These are phyloP conservation scores for Aspergillus sp. DNA, from an alignment of 2,329 filamentous ascomycete species.

Conservation along the genomic window DNA sequence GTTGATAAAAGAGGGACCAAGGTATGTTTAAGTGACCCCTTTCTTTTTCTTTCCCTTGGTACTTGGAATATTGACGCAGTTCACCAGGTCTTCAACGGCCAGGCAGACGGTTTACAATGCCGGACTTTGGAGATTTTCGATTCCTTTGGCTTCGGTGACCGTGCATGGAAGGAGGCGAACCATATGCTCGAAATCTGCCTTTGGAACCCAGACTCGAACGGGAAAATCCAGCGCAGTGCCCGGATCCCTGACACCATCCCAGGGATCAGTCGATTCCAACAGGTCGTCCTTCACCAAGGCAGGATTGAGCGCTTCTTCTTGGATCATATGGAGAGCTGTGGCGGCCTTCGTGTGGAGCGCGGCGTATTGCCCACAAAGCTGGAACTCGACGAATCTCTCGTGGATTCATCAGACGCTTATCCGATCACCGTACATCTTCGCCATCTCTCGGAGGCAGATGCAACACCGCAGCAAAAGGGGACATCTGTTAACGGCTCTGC, in stretches of 20 bases:
- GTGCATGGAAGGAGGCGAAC: conserved; percentile 63
- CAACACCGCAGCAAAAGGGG: conserved; percentile 33
- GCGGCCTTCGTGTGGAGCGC: conserved; percentile 58
- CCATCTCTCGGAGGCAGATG: conserved; percentile 59
- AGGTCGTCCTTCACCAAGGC: conserved; percentile 70
- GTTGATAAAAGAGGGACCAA: conserved; percentile 45
- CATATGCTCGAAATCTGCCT: conserved; percentile 65
- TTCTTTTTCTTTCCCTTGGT: no score
- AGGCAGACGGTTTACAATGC: conserved; percentile 20
- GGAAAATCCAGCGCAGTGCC: conserved; percentile 58
- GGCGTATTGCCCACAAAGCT: conserved; percentile 59
- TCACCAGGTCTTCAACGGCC: conserved; percentile 22
- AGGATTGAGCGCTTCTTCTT: conserved; percentile 68
- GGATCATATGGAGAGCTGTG: conserved; percentile 58
- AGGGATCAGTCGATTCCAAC: conserved; percentile 62
- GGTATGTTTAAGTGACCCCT: neutral
- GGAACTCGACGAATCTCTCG: conserved; percentile 52
- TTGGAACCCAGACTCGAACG: conserved; percentile 62
- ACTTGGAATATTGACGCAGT: no score
- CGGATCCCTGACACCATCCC: conserved; percentile 63
- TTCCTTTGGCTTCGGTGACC: conserved; percentile 65
- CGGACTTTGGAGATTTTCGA: conserved; percentile 57
- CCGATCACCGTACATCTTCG: conserved; percentile 61
- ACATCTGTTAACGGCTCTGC: conserved; percentile 22
- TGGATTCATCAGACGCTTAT: conserved; percentile 53